Evolutionary conservation across 2,329 filamentous ascomycete genomes (phyloP).

Genomic region (Ophiostoma piceae): DNA sequence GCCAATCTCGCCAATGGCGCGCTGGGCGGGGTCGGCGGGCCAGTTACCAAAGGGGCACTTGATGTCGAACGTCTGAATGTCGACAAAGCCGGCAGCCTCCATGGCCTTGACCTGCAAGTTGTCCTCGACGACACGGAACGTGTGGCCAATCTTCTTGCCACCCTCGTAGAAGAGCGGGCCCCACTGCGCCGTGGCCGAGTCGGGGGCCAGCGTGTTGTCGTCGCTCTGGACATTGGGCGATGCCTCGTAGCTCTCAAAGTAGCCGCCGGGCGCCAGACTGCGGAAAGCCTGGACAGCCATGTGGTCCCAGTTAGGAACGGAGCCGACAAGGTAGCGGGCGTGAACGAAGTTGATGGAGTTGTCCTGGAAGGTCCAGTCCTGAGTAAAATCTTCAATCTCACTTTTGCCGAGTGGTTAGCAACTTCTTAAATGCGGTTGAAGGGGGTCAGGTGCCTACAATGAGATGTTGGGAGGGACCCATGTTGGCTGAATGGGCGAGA

Average conservation of each 20-base stretch:
- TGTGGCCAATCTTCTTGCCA: slow-evolving; percentile 40
- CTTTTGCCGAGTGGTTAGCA: slow-evolving; percentile 5
- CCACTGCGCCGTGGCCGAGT: slow-evolving; percentile 28
- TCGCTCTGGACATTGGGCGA: slow-evolving; percentile 27
- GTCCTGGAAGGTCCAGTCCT: slow-evolving; percentile 29
- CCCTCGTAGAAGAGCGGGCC: slow-evolving; percentile 37
- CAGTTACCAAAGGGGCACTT: slow-evolving; percentile 38
- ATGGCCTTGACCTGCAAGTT: slow-evolving; percentile 48
- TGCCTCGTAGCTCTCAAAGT: slow-evolving; percentile 30
- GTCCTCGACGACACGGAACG: slow-evolving; percentile 48
- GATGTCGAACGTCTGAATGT: slow-evolving; percentile 48
- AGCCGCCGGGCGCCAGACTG: slow-evolving; percentile 48
- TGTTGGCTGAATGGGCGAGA: slow-evolving; percentile 37
- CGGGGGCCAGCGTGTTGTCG: slow-evolving; percentile 27
- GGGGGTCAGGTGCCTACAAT: slow-evolving; percentile 15
- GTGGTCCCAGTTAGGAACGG: slow-evolving; percentile 29
- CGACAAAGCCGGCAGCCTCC: slow-evolving; percentile 51
- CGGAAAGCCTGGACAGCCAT: slow-evolving; percentile 28
- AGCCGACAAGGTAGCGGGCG: slow-evolving; percentile 30
- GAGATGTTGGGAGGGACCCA: slow-evolving; percentile 23
- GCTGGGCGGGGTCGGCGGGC: slow-evolving; percentile 34
- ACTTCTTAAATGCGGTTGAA: neutral
- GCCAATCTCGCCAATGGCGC: slow-evolving; percentile 30
- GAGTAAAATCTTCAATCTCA: slow-evolving; percentile 32
- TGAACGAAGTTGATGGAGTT: slow-evolving; percentile 32